A percentile compares a stretch with the other conserved stretches of the same genome.
Evolutionary conservation across 202 grass and related monocot genomes (phyloP).

Genomic region (Schoenoplectus triqueter): DNA sequence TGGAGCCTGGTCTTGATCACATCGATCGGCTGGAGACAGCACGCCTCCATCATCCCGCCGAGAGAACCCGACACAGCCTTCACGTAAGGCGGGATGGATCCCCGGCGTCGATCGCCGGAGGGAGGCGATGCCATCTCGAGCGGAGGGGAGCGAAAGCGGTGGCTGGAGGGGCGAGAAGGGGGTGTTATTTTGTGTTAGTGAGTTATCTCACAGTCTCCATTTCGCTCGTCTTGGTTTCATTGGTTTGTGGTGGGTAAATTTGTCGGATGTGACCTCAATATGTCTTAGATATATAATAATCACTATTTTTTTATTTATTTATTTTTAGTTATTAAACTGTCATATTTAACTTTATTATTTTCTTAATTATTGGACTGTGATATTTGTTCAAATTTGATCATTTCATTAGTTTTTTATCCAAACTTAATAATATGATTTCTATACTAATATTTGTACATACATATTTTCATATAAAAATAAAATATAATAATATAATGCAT

Average conservation of each 20-base stretch:
- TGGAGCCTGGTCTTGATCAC: slow-evolving; percentile 90
- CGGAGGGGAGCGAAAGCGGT: slow-evolving; percentile 12
- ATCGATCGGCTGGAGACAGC: slow-evolving; percentile 95
- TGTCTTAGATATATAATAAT: too few species aligned
- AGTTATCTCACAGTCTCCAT: not conserved
- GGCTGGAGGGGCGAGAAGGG: not conserved
- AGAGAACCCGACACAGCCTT: slow-evolving; percentile 78
- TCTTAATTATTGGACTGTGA: too few species aligned
- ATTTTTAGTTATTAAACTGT: too few species aligned
- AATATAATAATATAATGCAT: too few species aligned
- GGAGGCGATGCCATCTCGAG: slow-evolving; percentile 14
- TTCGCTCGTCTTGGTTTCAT: not conserved
- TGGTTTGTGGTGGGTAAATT: not conserved
- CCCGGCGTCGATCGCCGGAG: not conserved
- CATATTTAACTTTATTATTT: too few species aligned
- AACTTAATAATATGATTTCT: too few species aligned
- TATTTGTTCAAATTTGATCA: too few species aligned
- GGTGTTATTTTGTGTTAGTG: not conserved
- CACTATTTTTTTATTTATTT: too few species aligned
- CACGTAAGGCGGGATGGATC: slow-evolving; percentile 57
- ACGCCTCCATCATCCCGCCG: slow-evolving; percentile 79
- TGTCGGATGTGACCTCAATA: too few species aligned
- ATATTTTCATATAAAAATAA: too few species aligned
- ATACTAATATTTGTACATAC: too few species aligned
- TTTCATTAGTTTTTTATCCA: too few species aligned